These are phyloP conservation scores for Corylus americana DNA, from an alignment of 306 rosid species.

Conservation along the genomic window DNA sequence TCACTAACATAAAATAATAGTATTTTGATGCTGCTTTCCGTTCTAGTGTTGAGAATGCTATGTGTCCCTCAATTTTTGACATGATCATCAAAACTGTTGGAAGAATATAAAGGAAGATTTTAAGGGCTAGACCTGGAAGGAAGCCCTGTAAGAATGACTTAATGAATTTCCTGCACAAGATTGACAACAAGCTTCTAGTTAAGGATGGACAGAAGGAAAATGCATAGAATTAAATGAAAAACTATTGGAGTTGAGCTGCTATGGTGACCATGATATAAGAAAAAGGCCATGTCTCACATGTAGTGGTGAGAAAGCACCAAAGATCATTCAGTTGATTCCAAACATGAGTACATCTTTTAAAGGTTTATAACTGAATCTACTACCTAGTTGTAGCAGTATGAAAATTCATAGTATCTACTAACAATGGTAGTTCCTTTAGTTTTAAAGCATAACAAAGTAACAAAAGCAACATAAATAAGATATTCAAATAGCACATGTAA, in stretches of 20 bases:
- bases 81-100: slow-evolving; percentile 90
- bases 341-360: background rate
- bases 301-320: slow-evolving; percentile 12
- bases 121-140: slow-evolving; percentile 99
- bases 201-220: background rate
- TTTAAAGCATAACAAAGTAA: background rate
- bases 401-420: background rate
- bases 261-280: background rate
- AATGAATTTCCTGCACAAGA: slow-evolving; percentile 73
- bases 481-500: background rate
- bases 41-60: slow-evolving; percentile 74
- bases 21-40: slow-evolving; percentile 81
- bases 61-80: slow-evolving; percentile 95
- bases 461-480: background rate
- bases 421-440: background rate
- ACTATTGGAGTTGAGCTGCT: background rate
- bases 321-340: slow-evolving; percentile 14
- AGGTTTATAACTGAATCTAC: slow-evolving; percentile 13
- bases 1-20: slow-evolving; percentile 91
- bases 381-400: background rate
- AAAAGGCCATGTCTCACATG: slow-evolving; percentile 7
- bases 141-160: slow-evolving; percentile 98
- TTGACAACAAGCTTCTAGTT: background rate
- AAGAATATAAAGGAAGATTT: slow-evolving; percentile 79
- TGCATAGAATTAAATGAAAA: background rate